Conservation (phyloP, 805 yeast species). For the Candida fluviatilis region DNA sequence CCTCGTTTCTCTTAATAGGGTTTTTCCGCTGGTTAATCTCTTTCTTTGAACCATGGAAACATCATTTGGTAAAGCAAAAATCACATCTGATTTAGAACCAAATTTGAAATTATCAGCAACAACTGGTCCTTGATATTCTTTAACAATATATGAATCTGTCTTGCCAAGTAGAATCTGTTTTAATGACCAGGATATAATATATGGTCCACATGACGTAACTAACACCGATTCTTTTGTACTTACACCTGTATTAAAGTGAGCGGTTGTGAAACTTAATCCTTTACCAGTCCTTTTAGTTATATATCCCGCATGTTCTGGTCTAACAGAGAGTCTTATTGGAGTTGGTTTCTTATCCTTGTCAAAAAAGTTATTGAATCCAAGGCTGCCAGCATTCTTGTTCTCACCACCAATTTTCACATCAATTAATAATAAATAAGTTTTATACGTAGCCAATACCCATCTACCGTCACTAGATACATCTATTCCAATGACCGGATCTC, state of each 20-base stretch:
- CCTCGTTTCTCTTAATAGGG: constrained; percentile 1
- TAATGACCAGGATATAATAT: constrained; percentile 76
- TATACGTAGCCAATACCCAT: constrained; percentile 79
- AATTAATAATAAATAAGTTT: constrained; percentile 62
- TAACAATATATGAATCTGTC: constrained; percentile 49
- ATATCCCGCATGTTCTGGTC: constrained; percentile 68
- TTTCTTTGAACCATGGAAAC: constrained; percentile 64
- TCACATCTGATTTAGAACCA: constrained; percentile 66
- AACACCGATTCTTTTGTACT: constrained; percentile 63
- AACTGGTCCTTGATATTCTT: constrained; percentile 55
- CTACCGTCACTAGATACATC: constrained; percentile 77
- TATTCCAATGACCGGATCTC: constrained; percentile 64
- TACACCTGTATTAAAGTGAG: constrained; percentile 73
- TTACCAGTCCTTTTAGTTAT: constrained; percentile 48
- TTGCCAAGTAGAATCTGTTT: constrained; percentile 49
- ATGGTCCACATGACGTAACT: constrained; percentile 78
- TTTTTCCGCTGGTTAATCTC: constrained; percentile 54
- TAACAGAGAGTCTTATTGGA: constrained; percentile 62
- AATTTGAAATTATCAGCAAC: constrained; percentile 77
- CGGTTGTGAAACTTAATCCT: constrained; percentile 60
- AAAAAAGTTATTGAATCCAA: constrained; percentile 65
- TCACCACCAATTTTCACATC: constrained; percentile 65
- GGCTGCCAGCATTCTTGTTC: constrained; percentile 47
- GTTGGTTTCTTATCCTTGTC: constrained; percentile 62
- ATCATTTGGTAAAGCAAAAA: constrained; percentile 72